Evolutionary conservation across 164 flowering plant genomes (phyloP).

Genomic region (Piper betle): DNA sequence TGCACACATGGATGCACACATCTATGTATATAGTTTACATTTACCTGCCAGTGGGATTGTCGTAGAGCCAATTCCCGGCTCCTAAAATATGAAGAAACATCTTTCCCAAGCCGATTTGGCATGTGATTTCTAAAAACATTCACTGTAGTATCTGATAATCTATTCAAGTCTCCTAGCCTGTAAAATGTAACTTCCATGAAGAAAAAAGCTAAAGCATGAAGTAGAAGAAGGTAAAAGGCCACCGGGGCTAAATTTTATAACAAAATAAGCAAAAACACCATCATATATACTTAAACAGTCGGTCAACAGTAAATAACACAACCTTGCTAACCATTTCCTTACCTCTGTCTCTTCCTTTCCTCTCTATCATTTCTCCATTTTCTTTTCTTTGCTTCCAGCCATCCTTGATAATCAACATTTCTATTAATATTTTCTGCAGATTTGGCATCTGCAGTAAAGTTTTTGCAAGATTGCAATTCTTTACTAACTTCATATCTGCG

Average conservation of each 20-base stretch:
- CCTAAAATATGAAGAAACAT: conserved; percentile 68
- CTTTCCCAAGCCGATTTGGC: conserved; percentile 28
- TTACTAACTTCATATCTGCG: conserved; percentile 40
- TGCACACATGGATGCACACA: no score
- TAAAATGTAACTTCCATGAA: conserved; percentile 10
- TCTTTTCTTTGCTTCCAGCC: conserved; percentile 83
- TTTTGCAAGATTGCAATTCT: conserved; percentile 15
- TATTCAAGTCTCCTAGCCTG: conserved; percentile 41
- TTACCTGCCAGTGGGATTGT: conserved; percentile 84
- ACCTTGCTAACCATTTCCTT: not conserved
- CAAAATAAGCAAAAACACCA: not conserved
- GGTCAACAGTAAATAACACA: not conserved
- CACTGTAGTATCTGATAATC: conserved; percentile 15
- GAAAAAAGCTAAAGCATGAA: not conserved
- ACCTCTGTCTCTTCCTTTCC: conserved; percentile 75
- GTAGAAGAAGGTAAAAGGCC: not conserved
- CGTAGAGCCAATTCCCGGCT: conserved; percentile 54
- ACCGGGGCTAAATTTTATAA: no score
- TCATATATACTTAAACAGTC: not conserved
- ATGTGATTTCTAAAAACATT: conserved; percentile 19
- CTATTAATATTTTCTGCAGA: conserved; percentile 39
- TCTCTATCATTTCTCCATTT: conserved; percentile 79
- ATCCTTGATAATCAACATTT: conserved; percentile 76
- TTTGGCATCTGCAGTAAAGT: conserved; percentile 8
- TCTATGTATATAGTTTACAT: not conserved